Evolutionary conservation across 495 filamentous ascomycete genomes (phyloP), one percentile per base, ranked within the genome.

Genomic region (Podospora tetraspora): DNA sequence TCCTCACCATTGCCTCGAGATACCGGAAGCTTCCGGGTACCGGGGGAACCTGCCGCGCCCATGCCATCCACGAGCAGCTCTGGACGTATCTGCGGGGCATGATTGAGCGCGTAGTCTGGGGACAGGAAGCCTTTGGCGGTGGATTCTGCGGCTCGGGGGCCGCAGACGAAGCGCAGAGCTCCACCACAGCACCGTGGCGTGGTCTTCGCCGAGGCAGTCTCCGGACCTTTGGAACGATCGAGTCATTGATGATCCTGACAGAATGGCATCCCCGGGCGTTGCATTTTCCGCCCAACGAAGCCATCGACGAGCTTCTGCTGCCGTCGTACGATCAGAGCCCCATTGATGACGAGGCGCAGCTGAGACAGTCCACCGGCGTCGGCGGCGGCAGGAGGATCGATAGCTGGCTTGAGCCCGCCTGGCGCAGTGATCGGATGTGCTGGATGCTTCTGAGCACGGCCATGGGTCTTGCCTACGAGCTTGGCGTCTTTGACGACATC

Each of bases 391-490:
- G 86, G 77, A 87, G 91, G 25, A 94, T 97, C 64, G 92, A 93
- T 73, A 93, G 92, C 74, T 98, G 95, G 91, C 86, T 97, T 32
- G 95, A 98, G 76, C 95, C 95, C 19, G 93, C 92, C n/a, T 94
- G 93, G 91, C 83, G 94, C 70, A 96, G 92, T 68, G 95, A 99
- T 70, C 90, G 94, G 57, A 97, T 99, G 93, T 97, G 92, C 71
- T 97, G 95, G 96, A 98, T 97, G 92, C 77, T 99, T 16, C 85
- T 99, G 60, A 95, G 93, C 67, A 95, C 91, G 32, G 93, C 92
- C 6, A 88, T 95, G 80, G 89, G 93, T 2, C 81, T 99, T 52
- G 91, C 93, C 0, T 96, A 95, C 67, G 95, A 99, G 77, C 86
- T 99, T 21, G 95, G 95, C 19, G 92, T 99, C 3, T 99, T 98